Evolutionary conservation across 495 filamentous ascomycete species (phyloP).

Genomic region (Xylaria nigripes): DNA sequence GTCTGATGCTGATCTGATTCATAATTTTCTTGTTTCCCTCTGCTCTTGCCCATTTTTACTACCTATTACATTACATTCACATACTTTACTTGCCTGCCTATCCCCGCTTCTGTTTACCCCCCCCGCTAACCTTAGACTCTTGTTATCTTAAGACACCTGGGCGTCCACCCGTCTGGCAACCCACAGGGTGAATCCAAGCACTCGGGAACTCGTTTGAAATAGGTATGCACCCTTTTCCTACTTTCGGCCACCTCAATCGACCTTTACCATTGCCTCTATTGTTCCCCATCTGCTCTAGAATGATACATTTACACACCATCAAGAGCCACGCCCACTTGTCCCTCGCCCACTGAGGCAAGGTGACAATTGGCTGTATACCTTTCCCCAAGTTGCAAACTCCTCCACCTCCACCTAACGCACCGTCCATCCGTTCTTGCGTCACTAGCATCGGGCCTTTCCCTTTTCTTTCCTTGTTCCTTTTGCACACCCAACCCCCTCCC

Average conservation of each 20-base stretch:
- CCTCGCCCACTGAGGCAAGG: slow-evolving; percentile 23
- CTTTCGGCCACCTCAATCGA: slow-evolving; percentile 12
- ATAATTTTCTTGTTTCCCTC: background rate
- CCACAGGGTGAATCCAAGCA: slow-evolving; percentile 25
- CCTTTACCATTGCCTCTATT: slow-evolving; percentile 15
- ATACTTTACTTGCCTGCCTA: slow-evolving; percentile 2
- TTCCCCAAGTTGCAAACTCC: slow-evolving; percentile 27
- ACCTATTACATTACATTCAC: too few species aligned
- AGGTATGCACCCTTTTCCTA: slow-evolving; percentile 23
- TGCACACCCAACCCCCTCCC: slow-evolving; percentile 24
- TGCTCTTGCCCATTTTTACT: slow-evolving; percentile 4
- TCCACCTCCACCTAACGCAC: slow-evolving; percentile 24
- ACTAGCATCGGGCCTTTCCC: slow-evolving; percentile 29
- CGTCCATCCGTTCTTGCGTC: slow-evolving; percentile 28
- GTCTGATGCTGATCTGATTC: slow-evolving; percentile 3
- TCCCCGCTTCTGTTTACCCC: slow-evolving; percentile 6
- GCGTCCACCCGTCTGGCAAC: slow-evolving; percentile 25
- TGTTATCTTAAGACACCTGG: slow-evolving; percentile 15
- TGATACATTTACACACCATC: slow-evolving; percentile 29
- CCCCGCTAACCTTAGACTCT: slow-evolving; percentile 15
- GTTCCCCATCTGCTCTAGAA: slow-evolving; percentile 28
- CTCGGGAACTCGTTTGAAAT: slow-evolving; percentile 24
- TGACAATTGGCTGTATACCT: slow-evolving; percentile 24
- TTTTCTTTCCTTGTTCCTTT: slow-evolving; percentile 26
- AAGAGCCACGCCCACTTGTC: slow-evolving; percentile 20